phyloP scores from a whole-genome alignment of 1,139 yeast species.

The Yamadazyma trypodendri region DNA sequence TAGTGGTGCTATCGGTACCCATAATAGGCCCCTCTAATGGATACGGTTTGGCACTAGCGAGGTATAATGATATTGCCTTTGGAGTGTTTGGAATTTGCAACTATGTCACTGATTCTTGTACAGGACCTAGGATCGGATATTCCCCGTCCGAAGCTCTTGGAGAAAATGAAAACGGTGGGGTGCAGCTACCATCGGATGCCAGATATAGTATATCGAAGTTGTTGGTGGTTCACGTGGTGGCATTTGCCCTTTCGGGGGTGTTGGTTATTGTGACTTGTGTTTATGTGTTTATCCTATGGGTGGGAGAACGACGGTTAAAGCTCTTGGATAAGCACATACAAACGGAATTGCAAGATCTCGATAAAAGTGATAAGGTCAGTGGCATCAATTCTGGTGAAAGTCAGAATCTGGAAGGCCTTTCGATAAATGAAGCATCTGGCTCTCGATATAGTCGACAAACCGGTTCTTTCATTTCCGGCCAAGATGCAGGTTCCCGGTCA shows the following conservation, averaged over 20 bases:
- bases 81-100: constrained; percentile 50
- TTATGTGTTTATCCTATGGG: constrained; percentile 5
- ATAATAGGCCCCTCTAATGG: constrained; percentile 26
- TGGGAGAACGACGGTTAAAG: constrained; percentile 5
- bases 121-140: constrained; percentile 39
- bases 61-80: constrained; percentile 32
- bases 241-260: constrained; percentile 34
- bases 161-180: constrained; percentile 22
- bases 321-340: too few relatives aligned
- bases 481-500: neutral
- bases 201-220: constrained; percentile 42
- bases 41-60: constrained; percentile 28
- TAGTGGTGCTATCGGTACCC: constrained; percentile 46
- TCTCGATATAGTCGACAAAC: neutral
- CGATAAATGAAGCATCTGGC: neutral
- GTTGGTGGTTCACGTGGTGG: constrained; percentile 46
- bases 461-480: neutral
- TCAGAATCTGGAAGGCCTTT: too few relatives aligned
- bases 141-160: constrained; percentile 18
- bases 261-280: constrained; percentile 15
- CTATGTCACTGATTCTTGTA: constrained; percentile 24
- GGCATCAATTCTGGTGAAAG: too few relatives aligned
- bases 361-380: too few relatives aligned
- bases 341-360: constrained; percentile 1
- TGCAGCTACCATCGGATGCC: constrained; percentile 41